A percentile compares a stretch with the other conserved stretches of the same genome.
These are phyloP conservation scores for Lentinus brumalis DNA, from an alignment of 768 basidiomycete genomes.

Conservation along the genomic window DNA sequence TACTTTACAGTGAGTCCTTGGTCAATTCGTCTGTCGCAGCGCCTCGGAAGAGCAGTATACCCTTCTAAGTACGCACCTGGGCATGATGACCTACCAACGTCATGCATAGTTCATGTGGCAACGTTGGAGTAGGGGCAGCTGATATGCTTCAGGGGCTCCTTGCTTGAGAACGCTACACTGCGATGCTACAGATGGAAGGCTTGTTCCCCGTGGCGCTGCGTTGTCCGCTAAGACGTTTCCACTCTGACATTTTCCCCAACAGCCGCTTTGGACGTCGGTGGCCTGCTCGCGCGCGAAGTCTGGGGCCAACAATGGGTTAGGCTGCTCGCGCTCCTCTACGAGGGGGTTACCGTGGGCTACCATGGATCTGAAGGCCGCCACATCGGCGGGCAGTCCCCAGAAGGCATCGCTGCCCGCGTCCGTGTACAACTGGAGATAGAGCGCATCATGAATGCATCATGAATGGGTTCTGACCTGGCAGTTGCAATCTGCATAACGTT, in stretches of 20 bases:
- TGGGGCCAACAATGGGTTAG: slow-evolving; percentile 86
- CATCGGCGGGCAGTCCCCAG: slow-evolving; percentile 62
- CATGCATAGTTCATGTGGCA: no score
- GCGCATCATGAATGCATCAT: slow-evolving; percentile 57
- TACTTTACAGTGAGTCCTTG: slow-evolving; percentile 61
- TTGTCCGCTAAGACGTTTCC: no score
- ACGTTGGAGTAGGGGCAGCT: no score
- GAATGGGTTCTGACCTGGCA: slow-evolving; percentile 20
- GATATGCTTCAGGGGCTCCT: no score
- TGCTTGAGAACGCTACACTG: no score
- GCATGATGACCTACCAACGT: not conserved
- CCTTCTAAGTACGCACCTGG: no score
- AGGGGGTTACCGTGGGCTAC: slow-evolving; percentile 59
- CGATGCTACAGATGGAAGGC: slow-evolving; percentile 3
- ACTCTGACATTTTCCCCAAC: slow-evolving; percentile 8
- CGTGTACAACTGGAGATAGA: slow-evolving; percentile 70
- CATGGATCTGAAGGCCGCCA: slow-evolving; percentile 40
- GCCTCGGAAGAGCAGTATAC: no score
- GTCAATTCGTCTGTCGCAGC: not conserved
- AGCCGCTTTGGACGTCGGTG: slow-evolving; percentile 77
- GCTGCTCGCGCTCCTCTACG: slow-evolving; percentile 64
- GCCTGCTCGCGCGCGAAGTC: slow-evolving; percentile 55
- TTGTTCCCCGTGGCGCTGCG: no score
- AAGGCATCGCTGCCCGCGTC: slow-evolving; percentile 64
- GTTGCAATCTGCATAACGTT: not conserved